Evolutionary conservation across 1,284 basidiomycete species (phyloP).

Genomic region (Tilletia horrida): DNA sequence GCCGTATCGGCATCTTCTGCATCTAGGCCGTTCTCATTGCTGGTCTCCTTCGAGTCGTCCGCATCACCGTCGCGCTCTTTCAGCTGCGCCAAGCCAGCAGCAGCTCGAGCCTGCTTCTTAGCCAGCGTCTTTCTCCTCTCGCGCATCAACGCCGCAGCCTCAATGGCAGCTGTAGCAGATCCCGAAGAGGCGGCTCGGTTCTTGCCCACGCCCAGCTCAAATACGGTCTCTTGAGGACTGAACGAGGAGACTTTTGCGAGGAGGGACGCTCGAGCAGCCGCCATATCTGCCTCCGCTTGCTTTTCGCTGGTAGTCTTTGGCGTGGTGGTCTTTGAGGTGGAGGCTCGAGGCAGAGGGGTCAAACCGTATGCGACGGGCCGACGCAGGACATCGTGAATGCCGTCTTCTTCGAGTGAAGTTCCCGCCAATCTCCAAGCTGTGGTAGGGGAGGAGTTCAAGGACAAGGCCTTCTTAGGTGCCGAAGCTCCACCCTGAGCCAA

Average conservation of each 20-base stretch:
- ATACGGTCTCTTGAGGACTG: slow-evolving; percentile 81
- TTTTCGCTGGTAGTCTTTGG: too few relatives aligned
- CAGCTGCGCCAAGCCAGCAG: slow-evolving; percentile 29
- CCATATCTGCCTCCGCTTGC: slow-evolving; percentile 57
- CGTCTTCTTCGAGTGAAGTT: slow-evolving; percentile 64
- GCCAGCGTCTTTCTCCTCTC: slow-evolving; percentile 74
- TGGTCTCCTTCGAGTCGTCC: slow-evolving; percentile 21
- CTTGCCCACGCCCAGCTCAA: slow-evolving; percentile 75
- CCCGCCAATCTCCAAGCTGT: slow-evolving; percentile 65
- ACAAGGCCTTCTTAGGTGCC: too few relatives aligned
- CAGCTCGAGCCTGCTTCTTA: slow-evolving; percentile 59
- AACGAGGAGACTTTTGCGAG: slow-evolving; percentile 77
- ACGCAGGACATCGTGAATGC: slow-evolving; percentile 65
- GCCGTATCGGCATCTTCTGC: not conserved
- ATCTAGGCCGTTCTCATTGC: slow-evolving; percentile 48
- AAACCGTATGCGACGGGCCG: slow-evolving; percentile 41
- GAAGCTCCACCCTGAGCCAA: not conserved
- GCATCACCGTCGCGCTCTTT: slow-evolving; percentile 28
- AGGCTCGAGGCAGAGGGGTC: slow-evolving; percentile 10
- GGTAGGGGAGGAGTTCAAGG: too few relatives aligned
- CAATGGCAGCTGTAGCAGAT: slow-evolving; percentile 31
- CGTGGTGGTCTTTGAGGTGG: not conserved
- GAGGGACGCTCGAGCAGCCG: slow-evolving; percentile 64
- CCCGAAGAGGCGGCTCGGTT: slow-evolving; percentile 59
- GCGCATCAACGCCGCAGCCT: slow-evolving; percentile 69